These are phyloP conservation scores for Solanum tacnaense DNA, from an alignment of 257 asterid genomes.

Conservation along the genomic window DNA sequence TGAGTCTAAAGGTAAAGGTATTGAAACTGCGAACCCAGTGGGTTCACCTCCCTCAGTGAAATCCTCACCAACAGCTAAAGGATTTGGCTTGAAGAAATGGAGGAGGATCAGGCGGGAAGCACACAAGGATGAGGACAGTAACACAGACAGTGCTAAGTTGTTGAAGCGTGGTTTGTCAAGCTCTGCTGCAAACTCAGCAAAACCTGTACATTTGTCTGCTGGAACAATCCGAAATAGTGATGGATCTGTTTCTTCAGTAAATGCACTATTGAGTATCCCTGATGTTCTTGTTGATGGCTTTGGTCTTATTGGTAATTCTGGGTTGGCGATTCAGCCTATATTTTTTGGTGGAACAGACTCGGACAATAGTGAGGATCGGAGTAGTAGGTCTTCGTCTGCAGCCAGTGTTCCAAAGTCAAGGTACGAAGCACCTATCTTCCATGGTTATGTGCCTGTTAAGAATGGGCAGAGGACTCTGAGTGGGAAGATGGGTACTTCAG, in stretches of 20 bases:
- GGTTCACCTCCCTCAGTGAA: neutral
- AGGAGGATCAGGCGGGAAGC: slow-evolving; percentile 48
- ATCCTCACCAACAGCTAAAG: slow-evolving; percentile 32
- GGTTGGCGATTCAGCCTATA: slow-evolving; percentile 13
- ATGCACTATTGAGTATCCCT: slow-evolving; percentile 23
- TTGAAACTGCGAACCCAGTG: slow-evolving; percentile 7
- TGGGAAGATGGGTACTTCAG: slow-evolving; percentile 27
- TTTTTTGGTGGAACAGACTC: slow-evolving; percentile 39
- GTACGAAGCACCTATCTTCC: neutral
- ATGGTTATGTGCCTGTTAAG: neutral
- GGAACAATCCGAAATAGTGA: slow-evolving; percentile 33
- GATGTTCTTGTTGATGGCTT: neutral
- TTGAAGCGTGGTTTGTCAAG: slow-evolving; percentile 25
- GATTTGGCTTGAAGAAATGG: slow-evolving; percentile 73
- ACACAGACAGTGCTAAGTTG: slow-evolving; percentile 22
- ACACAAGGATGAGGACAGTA: slow-evolving; percentile 20
- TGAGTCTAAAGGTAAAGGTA: slow-evolving; percentile 13
- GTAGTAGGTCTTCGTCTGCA: slow-evolving; percentile 43
- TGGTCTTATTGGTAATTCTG: slow-evolving; percentile 20
- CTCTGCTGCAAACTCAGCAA: slow-evolving; percentile 17
- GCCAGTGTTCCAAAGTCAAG: slow-evolving; percentile 14
- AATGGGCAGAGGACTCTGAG: slow-evolving; percentile 18
- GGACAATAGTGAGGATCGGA: slow-evolving; percentile 51
- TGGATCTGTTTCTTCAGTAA: slow-evolving; percentile 51
- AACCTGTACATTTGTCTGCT: slow-evolving; percentile 23